phyloP scores from a whole-genome alignment of 1,284 basidiomycete genomes.

The Ustilago shanxiensis region DNA sequence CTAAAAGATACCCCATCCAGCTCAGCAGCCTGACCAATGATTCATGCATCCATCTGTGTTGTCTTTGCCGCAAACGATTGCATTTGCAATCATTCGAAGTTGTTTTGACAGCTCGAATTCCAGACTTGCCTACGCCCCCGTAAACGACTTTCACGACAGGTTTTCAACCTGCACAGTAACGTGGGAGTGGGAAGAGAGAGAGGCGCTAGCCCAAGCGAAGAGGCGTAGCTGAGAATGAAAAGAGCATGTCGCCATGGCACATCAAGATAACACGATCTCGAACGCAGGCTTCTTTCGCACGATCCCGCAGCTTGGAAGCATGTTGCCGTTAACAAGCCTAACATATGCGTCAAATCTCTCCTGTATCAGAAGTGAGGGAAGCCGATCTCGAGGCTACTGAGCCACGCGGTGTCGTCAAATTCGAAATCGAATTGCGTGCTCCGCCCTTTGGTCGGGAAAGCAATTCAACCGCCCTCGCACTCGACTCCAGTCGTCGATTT shows the following conservation, averaged over 20 bases:
- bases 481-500: too few relatives aligned
- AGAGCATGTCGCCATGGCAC: conserved; percentile 10
- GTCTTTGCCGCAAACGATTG: not conserved
- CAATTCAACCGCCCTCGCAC: not conserved
- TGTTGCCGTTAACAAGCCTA: not conserved
- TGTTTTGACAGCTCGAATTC: not conserved
- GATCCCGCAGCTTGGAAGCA: not conserved
- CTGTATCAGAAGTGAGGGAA: too few relatives aligned
- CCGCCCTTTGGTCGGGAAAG: not conserved
- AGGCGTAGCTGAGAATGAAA: conserved; percentile 5
- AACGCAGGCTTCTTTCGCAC: not conserved
- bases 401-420: conserved; percentile 8
- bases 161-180: not conserved
- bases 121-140: too few relatives aligned
- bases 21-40: not conserved
- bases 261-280: not conserved
- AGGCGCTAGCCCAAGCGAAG: not conserved
- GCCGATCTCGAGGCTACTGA: too few relatives aligned
- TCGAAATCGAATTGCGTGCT: conserved; percentile 22
- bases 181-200: not conserved
- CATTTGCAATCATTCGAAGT: too few relatives aligned
- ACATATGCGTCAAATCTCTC: too few relatives aligned
- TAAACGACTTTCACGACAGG: not conserved
- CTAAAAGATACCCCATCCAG: not conserved
- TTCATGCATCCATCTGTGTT: not conserved